phyloP scores from a whole-genome alignment of 2,329 filamentous ascomycete species.

The Ciborinia camelliae region DNA sequence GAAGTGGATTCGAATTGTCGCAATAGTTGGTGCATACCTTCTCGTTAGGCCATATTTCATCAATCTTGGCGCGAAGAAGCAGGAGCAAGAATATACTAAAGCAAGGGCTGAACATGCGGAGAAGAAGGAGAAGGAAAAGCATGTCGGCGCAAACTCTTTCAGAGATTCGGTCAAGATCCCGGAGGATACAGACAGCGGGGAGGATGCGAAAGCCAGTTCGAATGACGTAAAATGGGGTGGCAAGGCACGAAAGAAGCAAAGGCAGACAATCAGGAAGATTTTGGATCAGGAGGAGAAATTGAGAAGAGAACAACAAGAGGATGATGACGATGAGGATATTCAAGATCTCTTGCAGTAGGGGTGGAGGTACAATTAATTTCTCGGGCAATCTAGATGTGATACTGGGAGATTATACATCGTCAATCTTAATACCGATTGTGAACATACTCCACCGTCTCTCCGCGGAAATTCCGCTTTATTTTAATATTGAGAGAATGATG shows the following conservation, averaged over 20 bases:
- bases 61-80: constrained; percentile 59
- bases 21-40: constrained; percentile 69
- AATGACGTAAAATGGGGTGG: constrained; percentile 58
- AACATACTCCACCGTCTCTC: neutral
- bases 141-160: constrained; percentile 60
- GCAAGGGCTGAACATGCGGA: constrained; percentile 38
- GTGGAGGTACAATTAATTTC: neutral
- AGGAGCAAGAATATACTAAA: constrained; percentile 61
- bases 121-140: constrained; percentile 34
- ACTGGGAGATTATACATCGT: constrained; percentile 16
- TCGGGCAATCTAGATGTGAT: too few species aligned
- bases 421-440: constrained; percentile 2
- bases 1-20: constrained; percentile 65
- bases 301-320: constrained; percentile 55
- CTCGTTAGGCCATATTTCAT: constrained; percentile 72
- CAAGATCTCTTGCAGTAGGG: constrained; percentile 61
- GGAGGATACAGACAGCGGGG: constrained; percentile 51
- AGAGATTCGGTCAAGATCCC: constrained; percentile 50
- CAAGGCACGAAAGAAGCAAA: constrained; percentile 66
- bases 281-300: constrained; percentile 57
- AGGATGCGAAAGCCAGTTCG: constrained; percentile 40
- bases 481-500: neutral
- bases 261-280: constrained; percentile 62
- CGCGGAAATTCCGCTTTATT: neutral
- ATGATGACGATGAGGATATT: constrained; percentile 72